Evolutionary conservation across 495 filamentous ascomycete genomes (phyloP), one percentile per base, ranked within the genome.

Genomic region (Podospora fimiseda): DNA sequence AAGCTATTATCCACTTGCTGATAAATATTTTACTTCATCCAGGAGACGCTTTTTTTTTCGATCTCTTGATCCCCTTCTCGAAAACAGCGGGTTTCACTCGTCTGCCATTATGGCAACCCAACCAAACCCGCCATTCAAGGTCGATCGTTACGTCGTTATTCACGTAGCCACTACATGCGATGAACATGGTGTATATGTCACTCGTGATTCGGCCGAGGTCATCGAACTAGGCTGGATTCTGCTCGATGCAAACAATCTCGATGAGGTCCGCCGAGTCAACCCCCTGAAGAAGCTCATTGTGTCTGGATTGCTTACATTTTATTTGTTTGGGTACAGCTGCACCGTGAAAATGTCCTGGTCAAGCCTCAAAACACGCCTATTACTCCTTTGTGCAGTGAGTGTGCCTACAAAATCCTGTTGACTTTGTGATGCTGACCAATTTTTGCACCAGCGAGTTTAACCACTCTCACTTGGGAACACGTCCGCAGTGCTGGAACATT

Each of bases 221-320:
- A 97, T 98, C 69, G 93, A 98, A 79, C 78, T 98, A 61, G 93
- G 93, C 43, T 98, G 93, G 94, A 94, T 97, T 60, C 70, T 98
- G 56, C 77, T 97, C 52, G 90, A 98, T 70, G 84, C 90, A 49
- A 89, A 91, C 73, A 84, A 80, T 44, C 86, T 88, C 58, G 90
- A 96, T 50, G 91, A 96, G 88, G 91, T 96, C 79, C 59, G 69
- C 58, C 37, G 33, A 49, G 42, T 30, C 43, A 30, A 40, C 46
- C 36, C 55, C 41, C 19, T 48, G 51, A 54, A 51, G 48, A 61
- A 53, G 24, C 59, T 21, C 15, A 44, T 51, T 22, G 36, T 18
- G 48, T 51, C 27, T 23, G 27, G 18, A 21, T 46, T 21, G 4
- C 19, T 37, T 55, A 41, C 57, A 64, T 11, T 45, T 54, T 51